phyloP scores from a whole-genome alignment of 371 early-diverging fungal genomes.

The Saksenaea vasiformis region DNA sequence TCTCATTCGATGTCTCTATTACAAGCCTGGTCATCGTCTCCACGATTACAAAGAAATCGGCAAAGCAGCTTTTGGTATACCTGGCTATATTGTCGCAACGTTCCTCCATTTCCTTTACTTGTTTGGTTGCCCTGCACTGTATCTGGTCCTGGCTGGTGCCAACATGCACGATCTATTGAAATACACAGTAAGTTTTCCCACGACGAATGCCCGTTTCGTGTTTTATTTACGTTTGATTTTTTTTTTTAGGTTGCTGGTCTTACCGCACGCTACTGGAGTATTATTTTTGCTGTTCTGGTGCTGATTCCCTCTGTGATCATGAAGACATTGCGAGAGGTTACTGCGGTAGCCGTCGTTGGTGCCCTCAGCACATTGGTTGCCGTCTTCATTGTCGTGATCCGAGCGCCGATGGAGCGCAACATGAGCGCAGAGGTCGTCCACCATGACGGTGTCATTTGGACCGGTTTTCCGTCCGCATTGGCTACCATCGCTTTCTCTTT shows the following conservation, averaged over 20 bases:
- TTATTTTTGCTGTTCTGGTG: slow-evolving; percentile 64
- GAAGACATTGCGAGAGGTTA: slow-evolving; percentile 81
- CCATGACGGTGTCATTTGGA: slow-evolving; percentile 37
- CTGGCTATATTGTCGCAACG: slow-evolving; percentile 59
- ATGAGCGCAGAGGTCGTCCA: slow-evolving; percentile 10
- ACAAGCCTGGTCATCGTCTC: slow-evolving; percentile 49
- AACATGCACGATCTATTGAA: slow-evolving; percentile 58
- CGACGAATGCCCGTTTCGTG: background rate
- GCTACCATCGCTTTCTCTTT: slow-evolving; percentile 58
- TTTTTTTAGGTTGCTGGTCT: slow-evolving; percentile 20
- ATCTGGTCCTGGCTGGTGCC: slow-evolving; percentile 71
- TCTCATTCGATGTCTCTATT: slow-evolving; percentile 34
- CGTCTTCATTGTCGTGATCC: slow-evolving; percentile 46
- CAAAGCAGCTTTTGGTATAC: slow-evolving; percentile 65
- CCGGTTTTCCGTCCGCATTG: slow-evolving; percentile 51
- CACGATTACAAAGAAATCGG: slow-evolving; percentile 61
- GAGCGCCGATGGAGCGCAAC: slow-evolving; percentile 34
- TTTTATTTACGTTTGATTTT: background rate
- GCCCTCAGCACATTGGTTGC: slow-evolving; percentile 55
- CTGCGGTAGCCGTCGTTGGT: slow-evolving; percentile 51
- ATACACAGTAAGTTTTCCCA: slow-evolving; percentile 19
- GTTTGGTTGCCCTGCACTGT: slow-evolving; percentile 72
- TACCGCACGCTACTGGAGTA: slow-evolving; percentile 54
- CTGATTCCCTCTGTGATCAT: slow-evolving; percentile 71
- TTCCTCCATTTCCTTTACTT: slow-evolving; percentile 65